These are phyloP conservation scores for Torrubiella hemipterigena DNA, from an alignment of 2,329 filamentous ascomycete species.

Conservation along the genomic window DNA sequence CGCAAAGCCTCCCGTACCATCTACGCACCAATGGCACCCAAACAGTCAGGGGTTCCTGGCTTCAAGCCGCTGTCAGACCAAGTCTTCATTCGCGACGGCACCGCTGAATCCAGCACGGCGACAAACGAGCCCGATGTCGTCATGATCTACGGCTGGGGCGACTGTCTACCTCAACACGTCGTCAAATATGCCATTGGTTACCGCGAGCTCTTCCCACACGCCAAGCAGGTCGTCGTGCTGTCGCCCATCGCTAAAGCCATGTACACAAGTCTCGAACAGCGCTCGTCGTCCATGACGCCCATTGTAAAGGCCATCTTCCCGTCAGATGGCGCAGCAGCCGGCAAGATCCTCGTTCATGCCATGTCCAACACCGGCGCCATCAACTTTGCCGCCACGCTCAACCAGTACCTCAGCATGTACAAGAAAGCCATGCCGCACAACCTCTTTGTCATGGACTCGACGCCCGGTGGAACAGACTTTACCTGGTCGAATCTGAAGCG, in stretches of 20 bases:
- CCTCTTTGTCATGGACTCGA: slow-evolving; percentile 39
- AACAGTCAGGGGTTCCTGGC: slow-evolving; percentile 22
- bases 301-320: slow-evolving; percentile 27
- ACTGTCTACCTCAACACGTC: slow-evolving; percentile 40
- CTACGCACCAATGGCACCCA: slow-evolving; percentile 3
- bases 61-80: slow-evolving; percentile 35
- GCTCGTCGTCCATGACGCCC: slow-evolving; percentile 31
- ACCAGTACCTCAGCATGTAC: slow-evolving; percentile 29
- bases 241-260: slow-evolving; percentile 35
- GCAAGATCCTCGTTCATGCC: slow-evolving; percentile 33
- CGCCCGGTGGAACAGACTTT: slow-evolving; percentile 34
- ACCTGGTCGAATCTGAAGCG: slow-evolving; percentile 28
- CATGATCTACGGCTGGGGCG: slow-evolving; percentile 46
- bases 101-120: slow-evolving; percentile 11
- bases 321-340: slow-evolving; percentile 6
- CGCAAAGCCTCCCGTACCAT: too few species aligned
- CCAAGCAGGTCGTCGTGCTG: slow-evolving; percentile 38
- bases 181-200: slow-evolving; percentile 43
- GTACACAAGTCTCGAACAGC: slow-evolving; percentile 27
- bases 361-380: slow-evolving; percentile 50
- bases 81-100: slow-evolving; percentile 29
- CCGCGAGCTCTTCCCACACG: slow-evolving; percentile 34
- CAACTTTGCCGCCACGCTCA: slow-evolving; percentile 35
- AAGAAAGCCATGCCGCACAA: slow-evolving; percentile 30
- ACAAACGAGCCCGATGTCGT: slow-evolving; percentile 29